These are phyloP conservation scores for Boletus huronensis DNA, from an alignment of 768 basidiomycete species.

Conservation along the genomic window DNA sequence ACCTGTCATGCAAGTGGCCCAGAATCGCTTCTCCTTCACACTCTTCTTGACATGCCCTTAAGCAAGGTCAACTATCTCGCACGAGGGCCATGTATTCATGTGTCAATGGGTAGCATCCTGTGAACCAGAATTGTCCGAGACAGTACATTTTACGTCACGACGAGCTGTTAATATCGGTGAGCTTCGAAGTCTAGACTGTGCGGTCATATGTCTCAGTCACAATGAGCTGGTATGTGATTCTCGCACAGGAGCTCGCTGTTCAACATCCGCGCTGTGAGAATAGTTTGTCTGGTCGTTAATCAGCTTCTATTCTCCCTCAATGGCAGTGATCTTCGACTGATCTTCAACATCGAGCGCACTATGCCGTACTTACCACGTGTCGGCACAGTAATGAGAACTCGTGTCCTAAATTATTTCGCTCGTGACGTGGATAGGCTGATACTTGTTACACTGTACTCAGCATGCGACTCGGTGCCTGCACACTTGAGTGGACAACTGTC, in stretches of 20 bases:
- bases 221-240: not conserved
- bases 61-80: not conserved
- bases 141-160: constrained; percentile 21
- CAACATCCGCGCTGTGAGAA: constrained; percentile 2
- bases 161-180: not conserved
- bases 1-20: not conserved
- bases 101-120: constrained; percentile 1
- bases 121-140: constrained; percentile 2
- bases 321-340: constrained; percentile 30
- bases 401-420: not conserved
- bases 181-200: not conserved
- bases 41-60: not conserved
- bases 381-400: not conserved
- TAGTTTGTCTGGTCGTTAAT: constrained; percentile 17
- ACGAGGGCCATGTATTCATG: constrained; percentile 2
- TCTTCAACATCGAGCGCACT: constrained; percentile 15
- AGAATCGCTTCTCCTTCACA: constrained; percentile 2
- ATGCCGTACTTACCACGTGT: constrained; percentile 19
- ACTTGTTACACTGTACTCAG: not conserved
- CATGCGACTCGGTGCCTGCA: not conserved
- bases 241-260: not conserved
- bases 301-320: constrained; percentile 24
- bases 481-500: not conserved
- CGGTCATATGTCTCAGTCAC: not conserved
- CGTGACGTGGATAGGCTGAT: not conserved